Conservation (phyloP, 345 rosid species). For the Aurinia saxatilis region DNA sequence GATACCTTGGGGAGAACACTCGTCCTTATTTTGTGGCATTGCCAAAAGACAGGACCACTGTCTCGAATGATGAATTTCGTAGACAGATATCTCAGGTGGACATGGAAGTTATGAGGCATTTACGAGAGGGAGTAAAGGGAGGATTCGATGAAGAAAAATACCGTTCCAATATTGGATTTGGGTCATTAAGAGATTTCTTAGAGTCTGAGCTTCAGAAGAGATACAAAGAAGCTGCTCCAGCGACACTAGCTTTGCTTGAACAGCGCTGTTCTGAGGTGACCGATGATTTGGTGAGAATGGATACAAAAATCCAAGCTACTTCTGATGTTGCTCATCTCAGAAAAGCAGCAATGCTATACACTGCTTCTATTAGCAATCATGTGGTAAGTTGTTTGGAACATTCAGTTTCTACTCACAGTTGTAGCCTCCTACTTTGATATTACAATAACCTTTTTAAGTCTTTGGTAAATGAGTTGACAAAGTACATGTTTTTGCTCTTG, state of each 20-base stretch:
- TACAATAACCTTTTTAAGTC: neutral
- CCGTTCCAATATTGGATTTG: constrained; percentile 60
- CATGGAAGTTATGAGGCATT: constrained; percentile 52
- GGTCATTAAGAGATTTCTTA: constrained; percentile 71
- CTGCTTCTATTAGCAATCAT: constrained; percentile 81
- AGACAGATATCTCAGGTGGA: constrained; percentile 82
- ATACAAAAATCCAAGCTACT: constrained; percentile 71
- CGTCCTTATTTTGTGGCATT: constrained; percentile 81
- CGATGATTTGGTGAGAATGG: constrained; percentile 57
- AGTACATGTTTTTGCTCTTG: constrained; percentile 9
- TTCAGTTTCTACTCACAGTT: neutral
- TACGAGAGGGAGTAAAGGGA: constrained; percentile 76
- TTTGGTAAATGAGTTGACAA: neutral
- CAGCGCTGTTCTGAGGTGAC: constrained; percentile 74
- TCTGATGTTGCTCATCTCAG: constrained; percentile 89
- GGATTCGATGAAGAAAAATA: constrained; percentile 95
- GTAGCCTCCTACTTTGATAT: neutral
- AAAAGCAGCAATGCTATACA: constrained; percentile 73
- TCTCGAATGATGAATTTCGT: constrained; percentile 89
- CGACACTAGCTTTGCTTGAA: constrained; percentile 94
- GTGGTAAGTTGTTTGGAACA: constrained; percentile 46
- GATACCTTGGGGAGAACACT: constrained; percentile 90
- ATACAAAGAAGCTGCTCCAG: constrained; percentile 90
- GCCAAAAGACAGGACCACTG: constrained; percentile 74
- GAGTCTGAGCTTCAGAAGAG: constrained; percentile 93